Evolutionary conservation across 306 rosid species (phyloP), one percentile per base, ranked within the genome.

Genomic region (Sophora flavescens): DNA sequence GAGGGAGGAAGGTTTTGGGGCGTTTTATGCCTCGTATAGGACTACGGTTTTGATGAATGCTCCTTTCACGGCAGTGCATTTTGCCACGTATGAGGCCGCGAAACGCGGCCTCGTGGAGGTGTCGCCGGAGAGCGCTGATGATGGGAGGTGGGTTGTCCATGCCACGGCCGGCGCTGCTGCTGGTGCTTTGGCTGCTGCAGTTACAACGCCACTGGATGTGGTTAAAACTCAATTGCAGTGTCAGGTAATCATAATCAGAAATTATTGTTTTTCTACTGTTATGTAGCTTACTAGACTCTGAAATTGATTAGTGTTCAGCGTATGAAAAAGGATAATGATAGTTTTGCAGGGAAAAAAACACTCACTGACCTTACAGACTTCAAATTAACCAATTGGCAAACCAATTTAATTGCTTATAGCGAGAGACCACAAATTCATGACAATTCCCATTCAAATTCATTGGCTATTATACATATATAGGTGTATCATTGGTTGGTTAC

Each of bases 21-120:
- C 96, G 8, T 93, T 93, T 60, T 93, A 93, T 32, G 98, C 94
- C 0, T 86, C 91, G 3, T 93, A 93, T 70, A 81, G 94, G 88
- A 93, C 98, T 5, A 93, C 98, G 0, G 87, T 91, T 56, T 15
- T 91, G 68, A 91, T 91, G 97, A 91, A 91, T 50, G 97, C 97
- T 6, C 97, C 97, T 0, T 91, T 81, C 52, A 89, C 94, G 0
- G 97, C 94, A 1, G 94, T 85, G 83, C 94, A 91, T 77, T 89
- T 91, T 1, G 61, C 92, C 0, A 83, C 94, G 0, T 91, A 91
- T 45, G 97, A 89, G 84, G 89, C 97, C 1, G 83, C 82, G 0
- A 91, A 91, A 54, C 72, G 70, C 11, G 92, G 81, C 0, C 85
- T 91, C 58, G 74, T 42, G 72, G 92, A 79, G 88, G 60, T 91